Evolutionary conservation across 2,329 filamentous ascomycete genomes (phyloP).

Genomic region (Colletotrichum noveboracense): DNA sequence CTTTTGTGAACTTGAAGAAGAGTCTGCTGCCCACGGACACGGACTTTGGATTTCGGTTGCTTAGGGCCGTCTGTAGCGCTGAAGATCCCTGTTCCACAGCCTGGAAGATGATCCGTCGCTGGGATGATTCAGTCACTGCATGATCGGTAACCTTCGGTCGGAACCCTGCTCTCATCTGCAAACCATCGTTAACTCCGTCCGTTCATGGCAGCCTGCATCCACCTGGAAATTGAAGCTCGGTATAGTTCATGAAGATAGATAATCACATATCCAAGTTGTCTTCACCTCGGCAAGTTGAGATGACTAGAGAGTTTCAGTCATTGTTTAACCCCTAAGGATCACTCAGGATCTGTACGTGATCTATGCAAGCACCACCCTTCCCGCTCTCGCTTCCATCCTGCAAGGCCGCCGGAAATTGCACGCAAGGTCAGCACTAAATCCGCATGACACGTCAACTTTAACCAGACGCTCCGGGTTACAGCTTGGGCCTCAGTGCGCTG

Average conservation of each 20-base stretch:
- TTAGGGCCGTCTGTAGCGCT: background rate
- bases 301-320: background rate
- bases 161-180: background rate
- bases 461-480: background rate
- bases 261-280: background rate
- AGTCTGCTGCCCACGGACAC: background rate
- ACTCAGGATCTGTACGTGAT: background rate
- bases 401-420: background rate
- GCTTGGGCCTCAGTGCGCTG: background rate
- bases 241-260: background rate
- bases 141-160: background rate
- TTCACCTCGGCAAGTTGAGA: background rate
- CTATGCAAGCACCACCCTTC: background rate
- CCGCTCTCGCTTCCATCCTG: background rate
- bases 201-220: background rate
- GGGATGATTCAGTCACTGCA: background rate
- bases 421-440: background rate
- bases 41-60: background rate
- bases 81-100: background rate
- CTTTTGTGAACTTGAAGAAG: background rate
- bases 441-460: background rate
- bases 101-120: background rate
- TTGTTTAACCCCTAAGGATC: background rate
- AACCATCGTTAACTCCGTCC: background rate
- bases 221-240: background rate